A percentile compares a stretch with the other conserved stretches of the same genome.
phyloP scores from a whole-genome alignment of 352 stramenopile genomes.

The Poterioochromonas sp. region DNA sequence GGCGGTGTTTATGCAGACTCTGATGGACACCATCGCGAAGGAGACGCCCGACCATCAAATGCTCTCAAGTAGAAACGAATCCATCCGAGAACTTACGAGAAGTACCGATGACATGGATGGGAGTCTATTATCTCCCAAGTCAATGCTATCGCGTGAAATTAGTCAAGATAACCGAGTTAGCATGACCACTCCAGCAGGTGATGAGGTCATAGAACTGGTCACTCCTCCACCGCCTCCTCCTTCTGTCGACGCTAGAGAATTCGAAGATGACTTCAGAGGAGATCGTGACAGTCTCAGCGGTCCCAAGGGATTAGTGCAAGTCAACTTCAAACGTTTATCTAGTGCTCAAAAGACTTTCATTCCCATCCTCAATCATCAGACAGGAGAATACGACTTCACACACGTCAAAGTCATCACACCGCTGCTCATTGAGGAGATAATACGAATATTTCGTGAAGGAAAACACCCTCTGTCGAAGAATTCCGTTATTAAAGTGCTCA shows the following conservation, averaged over 20 bases:
- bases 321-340: background rate
- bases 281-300: too few relatives aligned
- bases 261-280: too few relatives aligned
- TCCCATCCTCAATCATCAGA: too few relatives aligned
- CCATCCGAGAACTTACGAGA: background rate
- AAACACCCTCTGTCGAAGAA: background rate
- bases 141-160: too few relatives aligned
- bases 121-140: too few relatives aligned
- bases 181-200: background rate
- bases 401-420: background rate
- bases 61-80: background rate
- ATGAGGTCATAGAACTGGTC: too few relatives aligned
- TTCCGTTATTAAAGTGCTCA: constrained; percentile 35
- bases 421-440: background rate
- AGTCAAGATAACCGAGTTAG: background rate
- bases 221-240: too few relatives aligned
- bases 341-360: too few relatives aligned
- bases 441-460: background rate
- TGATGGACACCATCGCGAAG: constrained; percentile 36
- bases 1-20: constrained; percentile 44
- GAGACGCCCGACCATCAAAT: too few relatives aligned
- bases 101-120: background rate
- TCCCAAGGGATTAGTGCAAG: too few relatives aligned
- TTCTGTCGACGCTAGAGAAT: background rate
- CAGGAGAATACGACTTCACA: background rate